Percentiles rank a stretch among this genome's conserved stretches.
Conservation (phyloP, 2,329 filamentous ascomycete species). For the Aspergillus sclerotialis region DNA sequence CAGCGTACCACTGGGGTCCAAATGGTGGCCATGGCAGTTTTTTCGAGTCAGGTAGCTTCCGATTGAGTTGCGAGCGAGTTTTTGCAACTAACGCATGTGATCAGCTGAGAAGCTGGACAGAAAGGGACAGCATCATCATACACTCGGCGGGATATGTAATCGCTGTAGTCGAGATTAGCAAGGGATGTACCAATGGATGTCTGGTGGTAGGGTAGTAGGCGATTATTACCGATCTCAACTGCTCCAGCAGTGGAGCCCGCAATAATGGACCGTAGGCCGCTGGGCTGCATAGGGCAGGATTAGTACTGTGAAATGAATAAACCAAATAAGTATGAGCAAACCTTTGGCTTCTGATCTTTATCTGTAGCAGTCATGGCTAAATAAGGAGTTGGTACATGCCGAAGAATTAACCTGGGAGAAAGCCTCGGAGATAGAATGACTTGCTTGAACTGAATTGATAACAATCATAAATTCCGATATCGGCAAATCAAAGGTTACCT, state of each 20-base stretch:
- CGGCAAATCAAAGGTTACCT: neutral
- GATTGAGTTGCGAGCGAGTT: slow-evolving; percentile 89
- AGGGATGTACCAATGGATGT: neutral
- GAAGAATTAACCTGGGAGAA: too few species aligned
- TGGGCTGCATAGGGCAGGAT: slow-evolving; percentile 54
- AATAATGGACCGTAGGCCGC: slow-evolving; percentile 78
- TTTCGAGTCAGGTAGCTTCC: slow-evolving; percentile 68
- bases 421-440: slow-evolving; percentile 1
- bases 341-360: slow-evolving; percentile 33
- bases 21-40: slow-evolving; percentile 95
- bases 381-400: slow-evolving; percentile 1
- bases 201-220: too few species aligned
- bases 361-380: slow-evolving; percentile 26
- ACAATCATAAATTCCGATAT: neutral
- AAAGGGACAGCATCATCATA: slow-evolving; percentile 40
- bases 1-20: slow-evolving; percentile 91
- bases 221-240: slow-evolving; percentile 82
- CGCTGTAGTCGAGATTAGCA: slow-evolving; percentile 42
- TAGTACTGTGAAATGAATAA: slow-evolving; percentile 7
- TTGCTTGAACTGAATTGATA: neutral
- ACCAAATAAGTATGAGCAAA: slow-evolving; percentile 11
- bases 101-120: slow-evolving; percentile 5
- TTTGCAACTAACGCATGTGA: slow-evolving; percentile 63
- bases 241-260: slow-evolving; percentile 91
- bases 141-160: slow-evolving; percentile 95